Conservation (phyloP, 805 yeast species). For the Ogataea pini region DNA sequence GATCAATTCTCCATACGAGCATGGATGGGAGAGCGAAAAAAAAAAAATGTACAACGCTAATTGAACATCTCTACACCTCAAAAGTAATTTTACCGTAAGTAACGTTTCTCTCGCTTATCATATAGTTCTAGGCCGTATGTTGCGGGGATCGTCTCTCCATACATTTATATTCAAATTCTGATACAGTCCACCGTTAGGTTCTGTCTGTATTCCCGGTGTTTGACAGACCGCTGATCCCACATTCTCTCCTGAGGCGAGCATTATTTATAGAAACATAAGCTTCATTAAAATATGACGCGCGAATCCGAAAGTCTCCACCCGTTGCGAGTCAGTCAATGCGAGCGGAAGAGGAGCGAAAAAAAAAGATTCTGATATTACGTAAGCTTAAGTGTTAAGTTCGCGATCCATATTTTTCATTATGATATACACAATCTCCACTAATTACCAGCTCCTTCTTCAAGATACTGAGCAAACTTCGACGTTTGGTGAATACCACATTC, state of each 20-base stretch:
- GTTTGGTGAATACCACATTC: conserved; percentile 95
- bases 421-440: neutral
- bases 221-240: neutral
- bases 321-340: no score
- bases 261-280: conserved; percentile 4
- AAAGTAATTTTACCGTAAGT: neutral
- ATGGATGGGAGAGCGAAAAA: neutral
- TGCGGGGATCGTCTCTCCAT: neutral
- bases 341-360: no score
- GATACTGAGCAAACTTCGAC: conserved; percentile 65
- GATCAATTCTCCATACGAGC: conserved; percentile 1
- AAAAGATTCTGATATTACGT: neutral
- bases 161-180: neutral
- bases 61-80: conserved; percentile 5
- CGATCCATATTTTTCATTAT: neutral
- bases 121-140: neutral
- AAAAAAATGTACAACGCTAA: conserved; percentile 2
- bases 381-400: no score
- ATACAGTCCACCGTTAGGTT: neutral
- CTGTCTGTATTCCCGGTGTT: neutral
- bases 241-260: neutral
- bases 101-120: conserved; percentile 1
- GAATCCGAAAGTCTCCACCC: neutral
- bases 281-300: neutral
- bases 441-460: conserved; percentile 31